Conservation (phyloP, 164 flowering plant genomes). For the Piper longum region DNA sequence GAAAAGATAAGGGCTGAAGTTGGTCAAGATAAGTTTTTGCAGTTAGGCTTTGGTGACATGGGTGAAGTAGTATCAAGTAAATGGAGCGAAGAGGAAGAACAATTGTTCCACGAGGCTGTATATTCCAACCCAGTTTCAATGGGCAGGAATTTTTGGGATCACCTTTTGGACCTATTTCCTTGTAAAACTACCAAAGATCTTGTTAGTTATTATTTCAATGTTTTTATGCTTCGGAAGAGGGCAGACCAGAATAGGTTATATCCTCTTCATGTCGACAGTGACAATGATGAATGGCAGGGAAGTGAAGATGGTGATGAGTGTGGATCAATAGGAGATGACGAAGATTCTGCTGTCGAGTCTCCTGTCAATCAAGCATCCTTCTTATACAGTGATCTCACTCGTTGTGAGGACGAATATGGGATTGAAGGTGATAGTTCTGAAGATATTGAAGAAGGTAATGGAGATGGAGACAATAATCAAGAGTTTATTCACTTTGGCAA, state of each 20-base stretch:
- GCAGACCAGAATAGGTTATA: constrained; percentile 51
- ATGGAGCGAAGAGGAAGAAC: constrained; percentile 63
- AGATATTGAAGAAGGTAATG: constrained; percentile 5
- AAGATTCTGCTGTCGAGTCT: constrained; percentile 34
- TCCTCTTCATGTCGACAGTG: constrained; percentile 41
- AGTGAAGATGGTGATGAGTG: constrained; percentile 21
- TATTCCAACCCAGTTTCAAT: constrained; percentile 39
- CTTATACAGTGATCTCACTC: constrained; percentile 3
- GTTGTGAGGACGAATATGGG: constrained; percentile 4
- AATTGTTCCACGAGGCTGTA: constrained; percentile 38
- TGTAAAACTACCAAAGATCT: constrained; percentile 34
- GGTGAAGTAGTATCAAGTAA: constrained; percentile 51
- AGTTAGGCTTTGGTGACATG: constrained; percentile 53
- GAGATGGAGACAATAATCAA: constrained; percentile 11
- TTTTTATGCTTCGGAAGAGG: constrained; percentile 56
- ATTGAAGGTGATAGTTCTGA: constrained; percentile 8
- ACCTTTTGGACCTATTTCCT: constrained; percentile 32
- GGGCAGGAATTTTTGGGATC: constrained; percentile 50
- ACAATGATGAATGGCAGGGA: constrained; percentile 54
- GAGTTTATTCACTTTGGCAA: not conserved
- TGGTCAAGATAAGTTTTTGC: constrained; percentile 32
- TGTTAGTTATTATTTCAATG: constrained; percentile 77
- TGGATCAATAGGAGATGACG: constrained; percentile 24
- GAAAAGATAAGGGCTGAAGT: constrained; percentile 24
- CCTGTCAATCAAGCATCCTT: constrained; percentile 11